Base-by-base conservation (phyloP, 2,329 filamentous ascomycete species). In the Tympanopsis confertula region DNA sequence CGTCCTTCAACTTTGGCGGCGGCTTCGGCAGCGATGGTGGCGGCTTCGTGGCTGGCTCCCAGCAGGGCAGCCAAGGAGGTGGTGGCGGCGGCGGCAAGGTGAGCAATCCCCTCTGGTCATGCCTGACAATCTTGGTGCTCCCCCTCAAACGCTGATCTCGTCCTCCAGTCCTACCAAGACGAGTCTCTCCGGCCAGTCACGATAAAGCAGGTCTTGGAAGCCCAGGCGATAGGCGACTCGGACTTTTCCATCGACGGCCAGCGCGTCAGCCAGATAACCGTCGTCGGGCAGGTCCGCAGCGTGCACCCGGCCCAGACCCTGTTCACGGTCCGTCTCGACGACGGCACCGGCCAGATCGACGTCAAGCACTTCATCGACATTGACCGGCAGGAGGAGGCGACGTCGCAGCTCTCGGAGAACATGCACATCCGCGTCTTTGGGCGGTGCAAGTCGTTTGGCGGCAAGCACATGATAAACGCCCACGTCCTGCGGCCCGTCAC, bases 131-230 rank as follows among this genome's bases (percentile, higher is more conserved):
- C 14, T 4, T 13, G 15, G 20, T 32, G 19, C 38, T 20, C 4
- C n/a, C 20, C 12, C 24, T 30, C 26, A 14, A 14, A 35, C 19
- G n/a, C 28, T 18, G n/a, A 14, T 4, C 44, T 39, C 42, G 38
- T 37, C 13, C 17, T 1, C 20, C 42, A 77, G 69, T 63, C 66
- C 42, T 82, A 82, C 56, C 70, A 73, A 48, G 85, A 93, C 59
- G 87, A 95, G 51, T 88, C 86, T 15, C 73, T 98, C 38, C 83
- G 91, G 35, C 88, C 91, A 1, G 84, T 95, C 35, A 98, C 91
- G 10, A 86, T 96, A 62, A 95, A 95, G 61, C 91, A 98, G 62
- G 74, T 95, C 41, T 67, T 88, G 53, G 86, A 93, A 45, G 85
- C 86, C 45, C 81, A 86, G 60, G 74, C 79, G 28, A 81, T 83